Evolutionary conservation across 2,329 filamentous ascomycete genomes (phyloP).

Genomic region (Claviceps paspali): DNA sequence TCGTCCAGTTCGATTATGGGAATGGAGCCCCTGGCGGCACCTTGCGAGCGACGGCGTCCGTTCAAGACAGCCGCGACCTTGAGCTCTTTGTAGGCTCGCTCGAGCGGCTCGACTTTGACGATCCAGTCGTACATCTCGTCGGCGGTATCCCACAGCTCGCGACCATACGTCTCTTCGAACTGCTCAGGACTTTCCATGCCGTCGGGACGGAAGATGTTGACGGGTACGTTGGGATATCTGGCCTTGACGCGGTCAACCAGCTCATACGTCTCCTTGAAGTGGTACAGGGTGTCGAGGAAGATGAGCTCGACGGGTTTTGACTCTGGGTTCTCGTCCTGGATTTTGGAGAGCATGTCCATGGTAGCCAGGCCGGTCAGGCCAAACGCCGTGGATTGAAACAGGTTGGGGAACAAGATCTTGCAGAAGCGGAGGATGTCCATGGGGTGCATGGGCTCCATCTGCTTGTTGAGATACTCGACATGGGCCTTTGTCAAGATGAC

Average conservation of each 20-base stretch:
- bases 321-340: slow-evolving; percentile 47
- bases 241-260: slow-evolving; percentile 60
- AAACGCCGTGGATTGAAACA: slow-evolving; percentile 78
- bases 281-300: slow-evolving; percentile 74
- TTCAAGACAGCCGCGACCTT: slow-evolving; percentile 84
- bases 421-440: slow-evolving; percentile 88
- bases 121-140: slow-evolving; percentile 90
- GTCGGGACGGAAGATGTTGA: slow-evolving; percentile 84
- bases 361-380: slow-evolving; percentile 68
- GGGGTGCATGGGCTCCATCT: slow-evolving; percentile 75
- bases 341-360: slow-evolving; percentile 71
- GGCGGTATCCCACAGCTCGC: slow-evolving; percentile 69
- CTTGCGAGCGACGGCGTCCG: slow-evolving; percentile 80
- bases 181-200: slow-evolving; percentile 57
- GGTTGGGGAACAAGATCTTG: slow-evolving; percentile 74
- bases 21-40: slow-evolving; percentile 78
- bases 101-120: slow-evolving; percentile 92
- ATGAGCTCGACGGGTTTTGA: slow-evolving; percentile 49
- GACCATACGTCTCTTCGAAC: slow-evolving; percentile 71
- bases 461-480: slow-evolving; percentile 77
- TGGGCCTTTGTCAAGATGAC: slow-evolving; percentile 79
- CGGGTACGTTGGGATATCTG: slow-evolving; percentile 60
- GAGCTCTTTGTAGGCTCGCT: slow-evolving; percentile 78
- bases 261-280: slow-evolving; percentile 63
- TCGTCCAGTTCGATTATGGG: slow-evolving; percentile 83